Evolutionary conservation across 768 basidiomycete genomes (phyloP), one percentile per base, ranked within the genome.

Genomic region (Serendipita sp.): DNA sequence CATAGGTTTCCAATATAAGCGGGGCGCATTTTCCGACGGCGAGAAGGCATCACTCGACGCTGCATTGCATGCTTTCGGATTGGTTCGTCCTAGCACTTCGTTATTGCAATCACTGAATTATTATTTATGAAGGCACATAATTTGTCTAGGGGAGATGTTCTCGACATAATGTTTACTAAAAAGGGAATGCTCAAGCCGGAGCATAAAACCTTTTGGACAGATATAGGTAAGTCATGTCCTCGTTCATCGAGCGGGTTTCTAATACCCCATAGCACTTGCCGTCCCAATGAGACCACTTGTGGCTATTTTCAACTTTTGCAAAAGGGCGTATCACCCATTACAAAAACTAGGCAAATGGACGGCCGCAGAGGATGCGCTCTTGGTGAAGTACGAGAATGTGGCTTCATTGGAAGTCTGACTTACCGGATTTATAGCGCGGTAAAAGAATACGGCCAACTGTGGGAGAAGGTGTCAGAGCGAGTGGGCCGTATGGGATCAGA

Each of bases 231-330:
- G 85, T 74, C 58, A 10, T 24, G 44, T 38, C 44, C 11, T 16
- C 16, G 28, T n/a, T 18, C 13, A 10, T 5, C 35, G 34, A 47
- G 3, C 38, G 44, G 15, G 28, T 63, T 66, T 60, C 68, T 56
- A 64, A 18, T 63, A 56, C 66, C 63, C 24, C 65, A 16, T 66
- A 92, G 89, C 90, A 60, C 71, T 78, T 63, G 82, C 86, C 28
- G 77, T 91, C 58, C 83, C 87, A 45, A 78, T 84, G 69, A 85
- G 90, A 15, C 89, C 89, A 3, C 84, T 92, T 66, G 83, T 85
- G 32, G 86, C 90, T 37, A 86, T 92, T 3, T 92, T 92, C 72
- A 89, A 92, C 69, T 83, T 89, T 71, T 80, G 91, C 64, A 81
- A 86, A 47, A 77, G 90, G 66, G 75, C 75, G 2, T 81, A 81